These are phyloP conservation scores for Ceratocystis smalleyi DNA, from an alignment of 2,329 filamentous ascomycete species.

Conservation along the genomic window DNA sequence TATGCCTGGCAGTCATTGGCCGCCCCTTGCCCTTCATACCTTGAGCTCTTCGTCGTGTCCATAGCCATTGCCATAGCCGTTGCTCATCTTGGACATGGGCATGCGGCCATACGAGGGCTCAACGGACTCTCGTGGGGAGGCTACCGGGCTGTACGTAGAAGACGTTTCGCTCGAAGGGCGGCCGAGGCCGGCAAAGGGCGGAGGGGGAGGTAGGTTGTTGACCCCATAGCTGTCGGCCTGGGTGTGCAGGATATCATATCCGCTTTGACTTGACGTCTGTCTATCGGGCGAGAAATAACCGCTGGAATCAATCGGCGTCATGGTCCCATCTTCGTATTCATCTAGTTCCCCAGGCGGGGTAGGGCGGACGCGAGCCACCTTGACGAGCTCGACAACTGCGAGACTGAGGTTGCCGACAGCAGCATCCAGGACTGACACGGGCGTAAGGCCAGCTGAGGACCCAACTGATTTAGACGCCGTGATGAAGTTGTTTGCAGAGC, in stretches of 20 bases:
- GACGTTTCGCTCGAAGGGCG: constrained; percentile 49
- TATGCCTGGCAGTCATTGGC: not conserved
- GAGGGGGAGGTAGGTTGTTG: constrained; percentile 31
- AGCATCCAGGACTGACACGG: constrained; percentile 84
- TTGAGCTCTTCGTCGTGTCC: constrained; percentile 15
- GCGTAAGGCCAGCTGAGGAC: constrained; percentile 65
- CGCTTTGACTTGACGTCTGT: constrained; percentile 20
- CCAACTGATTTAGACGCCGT: constrained; percentile 89
- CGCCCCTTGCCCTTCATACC: constrained; percentile 11
- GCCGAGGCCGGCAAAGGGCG: constrained; percentile 43
- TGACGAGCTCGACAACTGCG: constrained; percentile 71
- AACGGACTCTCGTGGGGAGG: constrained; percentile 47
- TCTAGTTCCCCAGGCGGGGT: constrained; percentile 64
- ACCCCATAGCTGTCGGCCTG: constrained; percentile 3
- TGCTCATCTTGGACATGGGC: constrained; percentile 11
- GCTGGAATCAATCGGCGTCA: constrained; percentile 50
- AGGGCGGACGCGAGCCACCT: constrained; percentile 64
- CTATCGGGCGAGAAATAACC: constrained; percentile 49
- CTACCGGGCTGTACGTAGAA: constrained; percentile 59
- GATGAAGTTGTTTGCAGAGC: constrained; percentile 87
- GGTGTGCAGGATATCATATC: constrained; percentile 13
- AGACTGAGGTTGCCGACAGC: constrained; percentile 81
- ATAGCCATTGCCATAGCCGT: constrained; percentile 12
- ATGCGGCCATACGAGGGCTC: constrained; percentile 22
- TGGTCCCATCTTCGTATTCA: constrained; percentile 53